Evolutionary conservation across 371 early-diverging fungal genomes (phyloP).

Genomic region (Apophysomyces elegans): DNA sequence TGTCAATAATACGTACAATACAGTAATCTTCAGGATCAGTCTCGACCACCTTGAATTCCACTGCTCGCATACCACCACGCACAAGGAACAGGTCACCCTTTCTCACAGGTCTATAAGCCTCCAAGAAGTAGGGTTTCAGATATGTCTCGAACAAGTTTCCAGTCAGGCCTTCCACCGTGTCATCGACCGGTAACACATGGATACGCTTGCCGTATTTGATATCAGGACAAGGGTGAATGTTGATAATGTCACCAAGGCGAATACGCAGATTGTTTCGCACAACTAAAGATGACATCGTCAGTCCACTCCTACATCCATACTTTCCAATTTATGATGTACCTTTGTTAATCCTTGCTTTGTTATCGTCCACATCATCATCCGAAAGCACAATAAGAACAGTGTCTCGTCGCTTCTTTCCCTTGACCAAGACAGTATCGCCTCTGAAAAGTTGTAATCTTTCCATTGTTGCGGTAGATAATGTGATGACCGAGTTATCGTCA

Average conservation of each 20-base stretch:
- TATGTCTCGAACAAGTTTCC: constrained; percentile 98
- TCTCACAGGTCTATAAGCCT: constrained; percentile 93
- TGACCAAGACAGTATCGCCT: constrained; percentile 95
- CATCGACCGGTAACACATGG: constrained; percentile 98
- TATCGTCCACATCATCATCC: constrained; percentile 91
- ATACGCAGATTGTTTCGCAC: constrained; percentile 98
- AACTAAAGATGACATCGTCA: constrained; percentile 49
- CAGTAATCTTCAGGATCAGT: constrained; percentile 95
- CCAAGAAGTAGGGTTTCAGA: constrained; percentile 97
- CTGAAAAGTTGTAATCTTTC: constrained; percentile 91
- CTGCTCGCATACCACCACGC: constrained; percentile 96
- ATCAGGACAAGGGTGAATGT: constrained; percentile 94
- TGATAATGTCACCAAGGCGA: constrained; percentile 97
- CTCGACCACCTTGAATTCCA: constrained; percentile 99
- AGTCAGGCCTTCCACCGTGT: constrained; percentile 97
- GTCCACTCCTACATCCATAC: not conserved
- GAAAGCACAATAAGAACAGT: constrained; percentile 94
- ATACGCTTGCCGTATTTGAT: constrained; percentile 97
- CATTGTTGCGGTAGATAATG: constrained; percentile 91
- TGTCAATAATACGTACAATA: constrained; percentile 74
- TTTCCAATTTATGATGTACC: constrained; percentile 44
- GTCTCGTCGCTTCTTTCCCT: constrained; percentile 99
- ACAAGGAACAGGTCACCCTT: constrained; percentile 96
- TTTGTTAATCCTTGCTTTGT: constrained; percentile 95
- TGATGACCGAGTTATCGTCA: constrained; percentile 96